Evolutionary conservation across 371 early-diverging fungal genomes (phyloP), one percentile per base, ranked within the genome.

Genomic region (Mucor sp.): DNA sequence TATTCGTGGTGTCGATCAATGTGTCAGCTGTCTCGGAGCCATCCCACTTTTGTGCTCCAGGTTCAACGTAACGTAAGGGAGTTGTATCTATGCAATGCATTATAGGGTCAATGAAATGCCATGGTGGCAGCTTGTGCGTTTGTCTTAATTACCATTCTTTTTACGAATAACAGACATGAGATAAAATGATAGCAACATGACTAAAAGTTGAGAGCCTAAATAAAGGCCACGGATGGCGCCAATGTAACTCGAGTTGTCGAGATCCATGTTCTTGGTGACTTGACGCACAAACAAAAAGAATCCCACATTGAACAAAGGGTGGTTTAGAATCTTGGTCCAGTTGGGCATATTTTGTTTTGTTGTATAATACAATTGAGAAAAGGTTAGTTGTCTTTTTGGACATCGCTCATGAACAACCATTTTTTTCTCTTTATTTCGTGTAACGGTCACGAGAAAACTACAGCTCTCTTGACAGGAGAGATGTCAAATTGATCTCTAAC

Each of bases 31-130:
- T 58, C 47, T 73, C 69, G 19, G 63, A 72, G 12, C 82, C 82
- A 63, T 77, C 78, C 79, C 79, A 79, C 6, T 67, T 61, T 25
- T 71, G 75, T 37, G 68, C 60, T 14, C 74, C 68, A 57, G 82
- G 77, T 25, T 82, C 76, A n/a, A 82, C 79, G 44, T 79, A 82
- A 35, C 74, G 75, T 25, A 82, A 39, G 9, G 62, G 44, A n/a
- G 82, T 82, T 59, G 70, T 69, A 61, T 82, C 82, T 82, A 57
- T 57, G 7, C 50, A 23, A 19, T 7, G 7, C 15, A 30, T 55
- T 14, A 12, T n/a, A 6, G 2, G n/a, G 9, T 57, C 7, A 57
- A 2, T 57, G n/a, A 32, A 14, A 3, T 57, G 19, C 11, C 11
- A 57, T 30, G 0, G 6, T 14, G 9, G 3, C 0, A 14, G 14